These are phyloP conservation scores for Fusarium sp. DNA, from an alignment of 2,329 filamentous ascomycete species.

Conservation along the genomic window DNA sequence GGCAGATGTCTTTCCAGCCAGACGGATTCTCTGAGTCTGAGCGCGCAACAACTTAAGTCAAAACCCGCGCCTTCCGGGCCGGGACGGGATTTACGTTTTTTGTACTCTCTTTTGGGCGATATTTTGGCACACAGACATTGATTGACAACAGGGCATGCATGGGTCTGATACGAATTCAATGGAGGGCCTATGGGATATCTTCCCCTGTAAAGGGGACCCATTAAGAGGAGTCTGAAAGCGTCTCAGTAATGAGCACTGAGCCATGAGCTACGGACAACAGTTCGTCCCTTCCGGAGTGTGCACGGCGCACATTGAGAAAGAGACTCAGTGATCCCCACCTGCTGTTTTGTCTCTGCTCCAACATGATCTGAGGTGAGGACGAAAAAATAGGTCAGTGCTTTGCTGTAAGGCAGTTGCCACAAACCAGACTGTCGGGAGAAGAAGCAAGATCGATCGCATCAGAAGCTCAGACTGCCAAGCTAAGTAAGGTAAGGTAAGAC, in stretches of 20 bases:
- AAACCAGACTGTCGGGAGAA: constrained; percentile 19
- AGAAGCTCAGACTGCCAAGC: background rate
- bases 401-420: constrained; percentile 4
- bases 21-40: constrained; percentile 34
- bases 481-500: constrained; percentile 9
- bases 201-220: background rate
- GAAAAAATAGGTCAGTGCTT: constrained; percentile 10
- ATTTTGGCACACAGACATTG: constrained; percentile 26
- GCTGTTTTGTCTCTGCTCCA: background rate
- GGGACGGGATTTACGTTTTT: constrained; percentile 16
- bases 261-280: constrained; percentile 11
- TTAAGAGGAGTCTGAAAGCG: background rate
- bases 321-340: background rate
- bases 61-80: background rate
- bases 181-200: background rate
- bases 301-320: constrained; percentile 14
- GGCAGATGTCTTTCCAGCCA: constrained; percentile 21
- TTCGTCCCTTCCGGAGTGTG: constrained; percentile 29
- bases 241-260: constrained; percentile 13
- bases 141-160: constrained; percentile 11
- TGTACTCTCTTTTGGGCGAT: constrained; percentile 5
- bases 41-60: constrained; percentile 15
- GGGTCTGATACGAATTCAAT: constrained; percentile 12
- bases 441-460: constrained; percentile 24
- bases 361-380: background rate